Evolutionary conservation across 2,329 filamentous ascomycete species (phyloP).

Genomic region (Nemania sp.): DNA sequence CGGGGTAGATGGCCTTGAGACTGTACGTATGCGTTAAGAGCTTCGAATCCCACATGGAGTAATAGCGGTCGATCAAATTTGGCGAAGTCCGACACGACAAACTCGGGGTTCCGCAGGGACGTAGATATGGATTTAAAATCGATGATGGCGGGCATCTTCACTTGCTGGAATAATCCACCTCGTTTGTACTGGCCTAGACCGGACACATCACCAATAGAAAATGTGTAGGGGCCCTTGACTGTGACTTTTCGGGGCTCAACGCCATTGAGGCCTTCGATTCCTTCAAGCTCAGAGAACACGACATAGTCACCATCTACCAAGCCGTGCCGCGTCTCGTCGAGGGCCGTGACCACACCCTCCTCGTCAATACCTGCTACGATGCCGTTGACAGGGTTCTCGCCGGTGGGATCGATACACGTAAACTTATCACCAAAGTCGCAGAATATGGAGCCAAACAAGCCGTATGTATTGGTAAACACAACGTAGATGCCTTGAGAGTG

Average conservation of each 20-base stretch:
- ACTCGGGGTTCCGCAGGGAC: constrained; percentile 83
- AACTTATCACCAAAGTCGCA: constrained; percentile 97
- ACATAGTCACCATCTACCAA: constrained; percentile 96
- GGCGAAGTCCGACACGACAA: constrained; percentile 92
- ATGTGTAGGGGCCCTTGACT: constrained; percentile 95
- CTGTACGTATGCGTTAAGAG: constrained; percentile 83
- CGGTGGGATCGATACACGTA: constrained; percentile 84
- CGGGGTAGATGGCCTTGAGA: constrained; percentile 75
- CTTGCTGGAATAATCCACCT: constrained; percentile 89
- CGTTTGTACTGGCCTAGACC: constrained; percentile 84
- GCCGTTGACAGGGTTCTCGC: constrained; percentile 83
- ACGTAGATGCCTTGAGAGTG: constrained; percentile 92
- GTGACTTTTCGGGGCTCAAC: constrained; percentile 86
- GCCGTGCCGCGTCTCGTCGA: constrained; percentile 94
- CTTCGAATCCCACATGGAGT: constrained; percentile 90
- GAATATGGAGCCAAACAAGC: constrained; percentile 93
- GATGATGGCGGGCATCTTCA: constrained; percentile 96
- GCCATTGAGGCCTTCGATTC: constrained; percentile 86
- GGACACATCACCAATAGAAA: constrained; percentile 93
- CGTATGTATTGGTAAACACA: constrained; percentile 85
- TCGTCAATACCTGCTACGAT: constrained; percentile 91
- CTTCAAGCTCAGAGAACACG: constrained; percentile 90
- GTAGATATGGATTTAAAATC: constrained; percentile 82
- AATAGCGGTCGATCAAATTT: constrained; percentile 96
- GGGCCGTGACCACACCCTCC: constrained; percentile 85